Evolutionary conservation across 371 early-diverging fungal genomes (phyloP).

Genomic region (Vavraia culicis): DNA sequence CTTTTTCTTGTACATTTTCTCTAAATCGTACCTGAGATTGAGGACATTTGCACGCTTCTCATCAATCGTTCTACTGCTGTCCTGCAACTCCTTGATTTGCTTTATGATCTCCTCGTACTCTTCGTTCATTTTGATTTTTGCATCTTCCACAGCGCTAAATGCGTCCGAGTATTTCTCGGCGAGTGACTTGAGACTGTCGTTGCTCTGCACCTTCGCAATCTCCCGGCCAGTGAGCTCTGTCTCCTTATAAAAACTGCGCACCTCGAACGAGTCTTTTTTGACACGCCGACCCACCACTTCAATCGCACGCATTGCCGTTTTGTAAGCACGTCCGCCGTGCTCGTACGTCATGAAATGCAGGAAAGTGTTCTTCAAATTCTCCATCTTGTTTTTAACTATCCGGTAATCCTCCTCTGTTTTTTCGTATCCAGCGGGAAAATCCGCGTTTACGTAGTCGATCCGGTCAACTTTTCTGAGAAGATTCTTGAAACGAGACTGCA

Average conservation of each 20-base stretch:
- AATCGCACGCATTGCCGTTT: slow-evolving; percentile 19
- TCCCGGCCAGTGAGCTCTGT: not conserved
- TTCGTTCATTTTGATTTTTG: slow-evolving; percentile 24
- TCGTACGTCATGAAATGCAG: slow-evolving; percentile 30
- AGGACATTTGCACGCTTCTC: slow-evolving; percentile 15
- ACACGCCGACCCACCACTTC: slow-evolving; percentile 10
- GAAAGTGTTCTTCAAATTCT: slow-evolving; percentile 2
- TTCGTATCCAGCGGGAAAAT: slow-evolving; percentile 9
- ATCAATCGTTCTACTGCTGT: slow-evolving; percentile 14
- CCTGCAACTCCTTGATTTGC: slow-evolving; percentile 8
- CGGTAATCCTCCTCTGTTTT: slow-evolving; percentile 24
- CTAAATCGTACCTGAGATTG: slow-evolving; percentile 27
- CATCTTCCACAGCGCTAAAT: slow-evolving; percentile 14
- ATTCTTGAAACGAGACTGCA: no score
- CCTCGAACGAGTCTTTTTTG: slow-evolving; percentile 10
- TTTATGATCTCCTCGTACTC: slow-evolving; percentile 6
- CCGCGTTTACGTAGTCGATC: slow-evolving; percentile 28
- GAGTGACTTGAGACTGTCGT: not conserved
- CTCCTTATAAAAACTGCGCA: slow-evolving; percentile 17
- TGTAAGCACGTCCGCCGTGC: slow-evolving; percentile 26
- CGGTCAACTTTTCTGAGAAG: slow-evolving; percentile 21
- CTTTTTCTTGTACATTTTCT: no score
- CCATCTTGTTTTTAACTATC: slow-evolving; percentile 6
- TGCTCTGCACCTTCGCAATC: not conserved
- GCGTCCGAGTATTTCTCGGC: slow-evolving; percentile 6